Evolutionary conservation across 2,329 filamentous ascomycete species (phyloP), one percentile per base, ranked within the genome.

Genomic region (Coniochaeta prunicola): DNA sequence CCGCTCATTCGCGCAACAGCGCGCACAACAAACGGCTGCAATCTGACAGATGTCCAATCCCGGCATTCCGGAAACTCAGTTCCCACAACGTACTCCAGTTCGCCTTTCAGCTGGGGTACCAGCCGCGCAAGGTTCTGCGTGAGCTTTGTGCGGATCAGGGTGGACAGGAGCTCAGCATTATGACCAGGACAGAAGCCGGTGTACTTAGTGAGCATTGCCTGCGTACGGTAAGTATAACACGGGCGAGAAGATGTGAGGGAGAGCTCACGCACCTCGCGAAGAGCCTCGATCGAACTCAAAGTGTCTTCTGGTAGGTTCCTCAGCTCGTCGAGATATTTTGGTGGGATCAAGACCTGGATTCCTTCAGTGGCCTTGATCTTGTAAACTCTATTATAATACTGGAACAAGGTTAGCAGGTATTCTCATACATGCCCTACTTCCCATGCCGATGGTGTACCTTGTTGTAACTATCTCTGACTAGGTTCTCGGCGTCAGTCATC

Each of bases 41-140:
- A 75, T 63, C 76, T 77, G 56, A 83, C 76, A 0, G 79, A 66
- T 1, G 77, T 82, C 82, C 82, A 85, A 61, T 84, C 81, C 58
- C 77, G 69, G 62, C 78, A 81, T 17, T 71, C 67, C 5, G 79
- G 77, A 42, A 82, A 80, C 64, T 81, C 79, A 1, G 74, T 74
- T 12, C 71, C 73, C 6, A 78, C 61, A 28, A 80, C 73, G 60
- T 74, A 69, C 60, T 80, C 76, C 21, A 81, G 68, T 64, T 81
- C 79, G 26, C 73, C 68, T 59, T 76, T 79, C 24, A 81, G 71
- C 58, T 72, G 73, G 5, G 79, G 77, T 1, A 76, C 69, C 55
- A 81, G 72, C 21, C 75, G 72, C 1, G 74, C 73, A 2, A 81
- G 68, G 56, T 80, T 79, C 57, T 80, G 77, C 0, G 77, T 76